Evolutionary conservation across 345 rosid species (phyloP).

Genomic region (Citrus trifoliata): DNA sequence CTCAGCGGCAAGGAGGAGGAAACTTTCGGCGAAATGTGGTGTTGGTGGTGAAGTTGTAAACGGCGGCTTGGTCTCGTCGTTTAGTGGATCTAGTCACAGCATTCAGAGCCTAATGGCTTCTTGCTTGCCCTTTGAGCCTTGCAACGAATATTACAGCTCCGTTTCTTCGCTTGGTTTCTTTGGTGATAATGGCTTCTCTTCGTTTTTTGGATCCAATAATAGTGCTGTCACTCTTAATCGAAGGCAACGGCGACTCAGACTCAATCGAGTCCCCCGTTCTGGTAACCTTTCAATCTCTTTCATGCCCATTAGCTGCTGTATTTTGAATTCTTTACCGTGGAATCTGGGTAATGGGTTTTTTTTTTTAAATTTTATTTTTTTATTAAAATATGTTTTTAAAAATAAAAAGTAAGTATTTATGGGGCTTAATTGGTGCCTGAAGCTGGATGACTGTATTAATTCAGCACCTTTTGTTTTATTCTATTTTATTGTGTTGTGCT

Average conservation of each 20-base stretch:
- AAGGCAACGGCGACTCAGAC: slow-evolving; percentile 35
- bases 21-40: slow-evolving; percentile 31
- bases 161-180: slow-evolving; percentile 31
- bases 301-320: background rate
- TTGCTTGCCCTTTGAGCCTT: slow-evolving; percentile 69
- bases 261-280: slow-evolving; percentile 36
- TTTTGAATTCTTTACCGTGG: background rate
- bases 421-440: background rate
- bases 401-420: background rate
- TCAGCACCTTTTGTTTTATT: background rate
- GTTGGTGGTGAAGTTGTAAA: slow-evolving; percentile 14
- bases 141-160: slow-evolving; percentile 47
- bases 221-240: slow-evolving; percentile 26
- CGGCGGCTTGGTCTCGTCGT: slow-evolving; percentile 25
- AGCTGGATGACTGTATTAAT: background rate
- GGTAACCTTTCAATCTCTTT: slow-evolving; percentile 21
- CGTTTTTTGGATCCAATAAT: slow-evolving; percentile 47
- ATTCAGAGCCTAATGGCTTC: slow-evolving; percentile 52
- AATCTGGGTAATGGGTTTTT: background rate
- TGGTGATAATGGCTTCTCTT: slow-evolving; percentile 19
- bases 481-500: background rate
- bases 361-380: background rate
- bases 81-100: slow-evolving; percentile 50
- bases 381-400: background rate
- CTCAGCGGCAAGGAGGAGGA: slow-evolving; percentile 43